Conservation (phyloP, 2,329 filamentous ascomycete genomes). For the Boeremia lycopersici region DNA sequence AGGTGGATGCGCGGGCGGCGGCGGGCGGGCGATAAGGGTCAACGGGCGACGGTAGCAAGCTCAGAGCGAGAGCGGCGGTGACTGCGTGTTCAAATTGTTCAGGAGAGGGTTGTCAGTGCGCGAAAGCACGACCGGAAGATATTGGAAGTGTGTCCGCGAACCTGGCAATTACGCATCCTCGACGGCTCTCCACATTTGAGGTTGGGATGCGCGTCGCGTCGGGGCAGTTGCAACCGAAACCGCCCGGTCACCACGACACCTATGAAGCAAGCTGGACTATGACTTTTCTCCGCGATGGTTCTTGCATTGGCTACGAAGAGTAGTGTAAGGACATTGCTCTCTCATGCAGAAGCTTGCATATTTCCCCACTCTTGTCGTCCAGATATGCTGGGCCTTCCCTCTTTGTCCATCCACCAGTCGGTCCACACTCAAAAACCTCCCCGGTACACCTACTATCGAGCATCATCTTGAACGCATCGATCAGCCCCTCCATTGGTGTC, state of each 20-base stretch:
- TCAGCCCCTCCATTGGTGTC: slow-evolving; percentile 48
- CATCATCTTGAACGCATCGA: slow-evolving; percentile 50
- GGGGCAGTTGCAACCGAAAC: slow-evolving; percentile 10
- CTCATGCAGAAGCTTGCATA: slow-evolving; percentile 17
- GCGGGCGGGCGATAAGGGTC: background rate
- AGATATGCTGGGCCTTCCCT: slow-evolving; percentile 39
- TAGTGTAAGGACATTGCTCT: slow-evolving; percentile 16
- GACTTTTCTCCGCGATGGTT: background rate
- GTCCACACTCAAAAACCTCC: slow-evolving; percentile 51
- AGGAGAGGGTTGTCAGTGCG: background rate
- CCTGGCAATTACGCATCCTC: slow-evolving; percentile 7
- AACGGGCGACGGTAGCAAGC: background rate
- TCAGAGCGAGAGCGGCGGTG: background rate
- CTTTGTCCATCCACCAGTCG: slow-evolving; percentile 40
- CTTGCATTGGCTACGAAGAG: background rate
- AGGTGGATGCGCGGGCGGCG: background rate
- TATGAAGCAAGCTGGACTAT: too few species aligned
- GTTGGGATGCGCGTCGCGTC: slow-evolving; percentile 9
- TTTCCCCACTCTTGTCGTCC: slow-evolving; percentile 35
- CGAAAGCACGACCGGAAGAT: background rate
- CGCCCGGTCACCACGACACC: background rate
- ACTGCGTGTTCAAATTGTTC: slow-evolving; percentile 1
- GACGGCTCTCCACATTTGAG: slow-evolving; percentile 13
- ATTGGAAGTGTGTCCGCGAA: slow-evolving; percentile 1
- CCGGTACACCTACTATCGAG: slow-evolving; percentile 45